Evolutionary conservation across 257 asterid species (phyloP).

Genomic region (Lycium barbarum): DNA sequence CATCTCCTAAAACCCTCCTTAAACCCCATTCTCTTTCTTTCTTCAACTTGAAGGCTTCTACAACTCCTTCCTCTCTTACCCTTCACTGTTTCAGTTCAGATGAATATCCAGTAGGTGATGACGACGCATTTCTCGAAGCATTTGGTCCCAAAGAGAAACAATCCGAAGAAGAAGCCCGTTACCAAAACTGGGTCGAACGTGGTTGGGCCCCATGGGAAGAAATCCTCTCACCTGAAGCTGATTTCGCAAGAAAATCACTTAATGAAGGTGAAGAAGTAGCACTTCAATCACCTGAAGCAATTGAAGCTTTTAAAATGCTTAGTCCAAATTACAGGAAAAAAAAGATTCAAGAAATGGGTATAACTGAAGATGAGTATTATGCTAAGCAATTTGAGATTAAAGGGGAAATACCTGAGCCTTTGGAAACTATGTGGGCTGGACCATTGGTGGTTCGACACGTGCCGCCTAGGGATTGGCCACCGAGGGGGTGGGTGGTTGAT

Average conservation of each 20-base stretch:
- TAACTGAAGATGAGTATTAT: conserved; percentile 81
- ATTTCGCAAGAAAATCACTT: conserved; percentile 81
- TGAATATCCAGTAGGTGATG: conserved; percentile 87
- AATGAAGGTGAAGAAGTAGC: conserved; percentile 98
- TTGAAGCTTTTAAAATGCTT: conserved; percentile 84
- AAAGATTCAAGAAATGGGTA: conserved; percentile 78
- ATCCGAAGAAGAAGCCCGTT: conserved; percentile 90
- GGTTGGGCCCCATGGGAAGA: conserved; percentile 99
- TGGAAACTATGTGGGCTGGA: conserved; percentile 78
- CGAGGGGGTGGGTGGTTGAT: conserved; percentile 90
- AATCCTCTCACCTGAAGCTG: conserved; percentile 87
- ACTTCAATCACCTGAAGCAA: conserved; percentile 78
- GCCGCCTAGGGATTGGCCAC: conserved; percentile 98
- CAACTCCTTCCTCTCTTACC: conserved; percentile 18
- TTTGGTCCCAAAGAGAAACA: conserved; percentile 80
- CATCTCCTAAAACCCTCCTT: conserved; percentile 66
- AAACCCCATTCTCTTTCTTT: conserved; percentile 44
- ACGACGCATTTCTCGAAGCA: conserved; percentile 68
- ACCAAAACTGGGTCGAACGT: conserved; percentile 84
- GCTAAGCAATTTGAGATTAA: conserved; percentile 90
- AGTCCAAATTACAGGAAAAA: conserved; percentile 68
- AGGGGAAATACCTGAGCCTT: conserved; percentile 83
- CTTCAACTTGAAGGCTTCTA: conserved; percentile 21
- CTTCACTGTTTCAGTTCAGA: conserved; percentile 66
- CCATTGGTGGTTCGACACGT: conserved; percentile 74